Evolutionary conservation across 1,284 basidiomycete genomes (phyloP), one percentile per base, ranked within the genome.

Genomic region (Anthracocystis walkeri): DNA sequence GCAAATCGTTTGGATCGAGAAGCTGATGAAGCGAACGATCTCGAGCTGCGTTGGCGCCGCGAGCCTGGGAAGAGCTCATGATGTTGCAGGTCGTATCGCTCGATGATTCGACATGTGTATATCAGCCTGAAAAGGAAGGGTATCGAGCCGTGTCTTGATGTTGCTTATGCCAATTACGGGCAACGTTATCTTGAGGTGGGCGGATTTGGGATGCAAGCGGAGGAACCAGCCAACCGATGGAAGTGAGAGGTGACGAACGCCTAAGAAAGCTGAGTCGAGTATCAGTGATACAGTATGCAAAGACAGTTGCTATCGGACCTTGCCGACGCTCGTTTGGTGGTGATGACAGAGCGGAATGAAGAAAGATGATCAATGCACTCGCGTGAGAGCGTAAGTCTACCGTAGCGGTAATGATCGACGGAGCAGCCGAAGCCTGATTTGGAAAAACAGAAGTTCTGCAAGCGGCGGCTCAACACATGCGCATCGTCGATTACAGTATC

Each of bases 1-100:
- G 67, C 31, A 82, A 41, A 40, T 81, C 70, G 48, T 63, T 67
- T 10, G 80, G 76, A 48, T 79, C 75, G 38, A 82, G 68, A 44
- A 82, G 78, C 49, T 74, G 49, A 8, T 58, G 55, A 27, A 81
- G 74, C 25, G 80, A 74, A 29, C 57, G 60, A 53, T 69, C 63
- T 50, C 65, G 58, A 42, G 21, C 59, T 31, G 60, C 33, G 33
- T 52, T 49, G 57, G 31, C 29, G 61, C 27, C 25, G 45, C 65
- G 65, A 50, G 60, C 52, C n/a, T 45, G 44, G 4, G 54, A 40
- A 27, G 72, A 61, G 62, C 66, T 75, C 72, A 75, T 75, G 61
- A 29, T 56, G 58, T 46, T 63, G 46, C 10, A 7, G 6, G 10
- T 38, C 20, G 58, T 5, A 16, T 35, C 7, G 16, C 23, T 50